These are phyloP conservation scores for Dryadomyces quercus-mongolicae DNA, from an alignment of 2,329 filamentous ascomycete species.

Conservation along the genomic window DNA sequence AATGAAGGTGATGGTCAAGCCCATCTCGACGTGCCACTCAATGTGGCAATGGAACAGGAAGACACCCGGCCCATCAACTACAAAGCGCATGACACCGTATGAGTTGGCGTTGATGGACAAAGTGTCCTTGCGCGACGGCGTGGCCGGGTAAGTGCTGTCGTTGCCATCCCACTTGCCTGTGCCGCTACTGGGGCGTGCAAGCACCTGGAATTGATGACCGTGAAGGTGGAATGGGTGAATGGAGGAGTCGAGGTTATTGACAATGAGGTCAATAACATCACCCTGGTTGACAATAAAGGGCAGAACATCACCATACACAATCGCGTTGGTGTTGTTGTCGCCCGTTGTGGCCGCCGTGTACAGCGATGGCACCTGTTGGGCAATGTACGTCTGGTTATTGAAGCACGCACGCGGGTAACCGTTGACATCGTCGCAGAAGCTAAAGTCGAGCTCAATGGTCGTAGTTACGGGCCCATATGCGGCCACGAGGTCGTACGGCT, in stretches of 20 bases:
- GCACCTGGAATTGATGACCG: constrained; percentile 42
- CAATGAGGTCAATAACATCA: constrained; percentile 31
- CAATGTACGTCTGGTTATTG: constrained; percentile 56
- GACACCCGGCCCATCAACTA: constrained; percentile 38
- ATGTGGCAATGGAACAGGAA: constrained; percentile 49
- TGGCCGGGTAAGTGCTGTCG: constrained; percentile 16
- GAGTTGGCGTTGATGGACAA: constrained; percentile 27
- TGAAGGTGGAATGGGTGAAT: constrained; percentile 42
- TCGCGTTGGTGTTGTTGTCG: constrained; percentile 25
- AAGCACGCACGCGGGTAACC: constrained; percentile 49
- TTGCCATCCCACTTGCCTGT: constrained; percentile 24
- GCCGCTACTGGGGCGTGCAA: constrained; percentile 26
- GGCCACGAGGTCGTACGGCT: constrained; percentile 33
- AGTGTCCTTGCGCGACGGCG: constrained; percentile 24
- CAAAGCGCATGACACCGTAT: constrained; percentile 38
- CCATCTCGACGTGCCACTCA: constrained; percentile 49
- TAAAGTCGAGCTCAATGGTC: constrained; percentile 41
- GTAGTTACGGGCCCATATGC: constrained; percentile 31
- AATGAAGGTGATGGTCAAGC: constrained; percentile 41
- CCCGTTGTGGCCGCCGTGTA: constrained; percentile 56
- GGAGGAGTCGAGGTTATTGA: constrained; percentile 36
- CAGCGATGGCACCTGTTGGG: constrained; percentile 55
- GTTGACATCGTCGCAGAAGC: constrained; percentile 48
- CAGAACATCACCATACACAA: constrained; percentile 30
- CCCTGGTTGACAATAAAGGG: constrained; percentile 26